A percentile compares a stretch with the other conserved stretches of the same genome.
Evolutionary conservation across 805 yeast species (phyloP).

Genomic region (Schwanniomyces vanrijiae): DNA sequence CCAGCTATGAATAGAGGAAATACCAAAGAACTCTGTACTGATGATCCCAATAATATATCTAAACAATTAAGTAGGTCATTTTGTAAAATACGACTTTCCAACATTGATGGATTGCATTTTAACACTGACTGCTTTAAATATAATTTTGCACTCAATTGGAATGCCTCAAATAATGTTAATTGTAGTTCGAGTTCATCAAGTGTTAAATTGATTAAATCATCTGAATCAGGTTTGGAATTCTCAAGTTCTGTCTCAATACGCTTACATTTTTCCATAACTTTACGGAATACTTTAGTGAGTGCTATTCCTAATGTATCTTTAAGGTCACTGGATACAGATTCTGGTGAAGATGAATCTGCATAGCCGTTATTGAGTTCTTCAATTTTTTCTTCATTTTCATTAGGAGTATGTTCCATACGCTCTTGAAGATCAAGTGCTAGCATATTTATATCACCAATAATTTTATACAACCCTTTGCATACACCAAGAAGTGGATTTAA

Average conservation of each 20-base stretch:
- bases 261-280: slow-evolving; percentile 30
- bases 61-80: slow-evolving; percentile 55
- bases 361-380: not conserved
- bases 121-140: slow-evolving; percentile 67
- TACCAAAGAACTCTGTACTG: slow-evolving; percentile 68
- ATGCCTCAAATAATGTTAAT: slow-evolving; percentile 67
- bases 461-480: slow-evolving; percentile 63
- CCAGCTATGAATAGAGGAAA: slow-evolving; percentile 83
- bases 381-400: slow-evolving; percentile 7
- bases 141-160: slow-evolving; percentile 66
- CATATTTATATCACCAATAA: slow-evolving; percentile 67
- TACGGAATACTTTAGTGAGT: slow-evolving; percentile 16
- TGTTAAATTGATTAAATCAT: slow-evolving; percentile 40
- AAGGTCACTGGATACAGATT: not conserved
- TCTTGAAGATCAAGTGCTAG: slow-evolving; percentile 54
- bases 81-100: slow-evolving; percentile 62
- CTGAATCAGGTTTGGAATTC: slow-evolving; percentile 50
- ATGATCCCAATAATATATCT: slow-evolving; percentile 62
- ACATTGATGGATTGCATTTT: slow-evolving; percentile 56
- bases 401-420: slow-evolving; percentile 5
- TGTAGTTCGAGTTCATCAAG: slow-evolving; percentile 62
- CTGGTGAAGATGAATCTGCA: slow-evolving; percentile 11
- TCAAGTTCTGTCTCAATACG: slow-evolving; percentile 51
- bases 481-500: slow-evolving; percentile 74
- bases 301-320: slow-evolving; percentile 11